A percentile compares a stretch with the other conserved stretches of the same genome.
These are phyloP conservation scores for Aureobasidium sp. DNA, from an alignment of 2,329 filamentous ascomycete genomes.

Conservation along the genomic window DNA sequence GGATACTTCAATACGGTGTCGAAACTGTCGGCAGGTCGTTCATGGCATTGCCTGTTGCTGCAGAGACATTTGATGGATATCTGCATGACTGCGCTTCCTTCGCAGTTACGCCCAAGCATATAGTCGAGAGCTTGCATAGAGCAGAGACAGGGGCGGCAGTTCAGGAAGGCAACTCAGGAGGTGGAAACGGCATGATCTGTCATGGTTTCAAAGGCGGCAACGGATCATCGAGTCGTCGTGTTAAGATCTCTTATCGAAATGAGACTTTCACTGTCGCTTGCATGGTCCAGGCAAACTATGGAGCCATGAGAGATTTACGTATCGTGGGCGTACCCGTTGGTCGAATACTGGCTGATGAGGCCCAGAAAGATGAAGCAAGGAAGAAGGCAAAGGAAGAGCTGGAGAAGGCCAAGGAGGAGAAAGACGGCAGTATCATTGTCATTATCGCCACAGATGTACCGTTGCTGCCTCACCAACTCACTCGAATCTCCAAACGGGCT, in stretches of 20 bases:
- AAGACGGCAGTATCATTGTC: conserved; percentile 10
- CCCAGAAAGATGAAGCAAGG: not conserved
- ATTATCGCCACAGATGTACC: not conserved
- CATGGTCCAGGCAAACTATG: conserved; percentile 4
- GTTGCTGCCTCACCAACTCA: not conserved
- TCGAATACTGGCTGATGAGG: not conserved
- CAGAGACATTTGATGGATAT: conserved; percentile 5
- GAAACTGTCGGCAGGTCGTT: not conserved
- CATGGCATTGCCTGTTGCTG: conserved; percentile 4
- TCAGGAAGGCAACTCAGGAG: not conserved
- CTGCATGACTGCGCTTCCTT: conserved; percentile 2
- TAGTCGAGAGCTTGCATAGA: not conserved
- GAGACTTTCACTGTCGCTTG: conserved; percentile 1
- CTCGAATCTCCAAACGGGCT: not conserved
- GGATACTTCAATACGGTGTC: not conserved
- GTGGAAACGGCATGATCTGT: conserved; percentile 7
- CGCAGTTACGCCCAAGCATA: not conserved
- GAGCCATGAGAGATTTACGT: not conserved
- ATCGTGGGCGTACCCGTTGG: not conserved
- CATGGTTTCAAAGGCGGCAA: conserved; percentile 9
- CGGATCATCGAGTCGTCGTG: not conserved
- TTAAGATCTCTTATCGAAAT: not conserved
- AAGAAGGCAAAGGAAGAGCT: not conserved
- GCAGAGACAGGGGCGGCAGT: not conserved
- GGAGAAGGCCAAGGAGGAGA: not conserved